Evolutionary conservation across 495 filamentous ascomycete species (phyloP).

Genomic region (Tetracladium marchalianum): DNA sequence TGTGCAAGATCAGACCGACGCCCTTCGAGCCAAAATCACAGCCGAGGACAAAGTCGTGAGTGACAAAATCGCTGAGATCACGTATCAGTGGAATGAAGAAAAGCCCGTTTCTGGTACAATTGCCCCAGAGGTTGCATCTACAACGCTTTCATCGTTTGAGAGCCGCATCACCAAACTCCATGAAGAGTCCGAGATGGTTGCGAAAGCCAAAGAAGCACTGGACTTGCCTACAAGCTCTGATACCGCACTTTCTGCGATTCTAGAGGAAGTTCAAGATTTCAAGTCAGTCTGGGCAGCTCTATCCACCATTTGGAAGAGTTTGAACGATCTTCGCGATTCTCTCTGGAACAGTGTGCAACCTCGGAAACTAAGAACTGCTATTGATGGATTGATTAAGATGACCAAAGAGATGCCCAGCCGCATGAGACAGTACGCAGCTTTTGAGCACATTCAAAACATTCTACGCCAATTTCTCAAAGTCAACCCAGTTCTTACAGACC

Average conservation of each 20-base stretch:
- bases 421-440: conserved; percentile 98
- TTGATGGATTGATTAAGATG: conserved; percentile 91
- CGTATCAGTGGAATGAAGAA: conserved; percentile 81
- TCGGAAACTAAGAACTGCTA: conserved; percentile 74
- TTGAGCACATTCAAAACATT: conserved; percentile 91
- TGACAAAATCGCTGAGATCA: conserved; percentile 77
- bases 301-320: conserved; percentile 91
- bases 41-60: conserved; percentile 87
- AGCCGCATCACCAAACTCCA: conserved; percentile 68
- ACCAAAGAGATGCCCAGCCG: conserved; percentile 98
- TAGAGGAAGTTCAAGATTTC: conserved; percentile 98
- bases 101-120: conserved; percentile 94
- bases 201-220: conserved; percentile 90
- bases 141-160: conserved; percentile 72
- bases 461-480: conserved; percentile 83
- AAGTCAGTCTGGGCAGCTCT: conserved; percentile 95
- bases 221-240: conserved; percentile 74
- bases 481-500: conserved; percentile 74
- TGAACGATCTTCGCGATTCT: conserved; percentile 85
- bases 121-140: conserved; percentile 74
- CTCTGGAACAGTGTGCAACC: conserved; percentile 92
- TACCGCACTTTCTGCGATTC: conserved; percentile 63
- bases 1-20: conserved; percentile 91
- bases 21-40: conserved; percentile 85
- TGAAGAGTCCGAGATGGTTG: conserved; percentile 85